Percentiles rank a stretch among this genome's conserved stretches.
phyloP scores from a whole-genome alignment of 1,139 yeast genomes.

The Geotrichum australiense region DNA sequence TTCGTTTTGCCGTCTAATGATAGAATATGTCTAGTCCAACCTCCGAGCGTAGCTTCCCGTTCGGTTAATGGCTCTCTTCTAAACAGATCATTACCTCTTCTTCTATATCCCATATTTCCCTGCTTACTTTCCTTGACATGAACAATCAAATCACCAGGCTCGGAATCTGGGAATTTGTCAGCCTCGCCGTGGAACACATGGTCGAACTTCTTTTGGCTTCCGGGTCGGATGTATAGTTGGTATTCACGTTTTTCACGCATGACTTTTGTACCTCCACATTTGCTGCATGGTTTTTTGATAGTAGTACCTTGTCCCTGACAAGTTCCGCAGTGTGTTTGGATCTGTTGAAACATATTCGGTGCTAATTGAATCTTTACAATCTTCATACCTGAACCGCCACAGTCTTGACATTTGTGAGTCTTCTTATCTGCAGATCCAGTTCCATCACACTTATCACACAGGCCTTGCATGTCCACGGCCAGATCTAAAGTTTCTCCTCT shows the following conservation, averaged over 20 bases:
- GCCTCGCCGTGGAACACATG: conserved; percentile 69
- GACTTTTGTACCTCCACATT: conserved; percentile 67
- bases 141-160: conserved; percentile 71
- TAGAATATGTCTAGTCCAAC: conserved; percentile 63
- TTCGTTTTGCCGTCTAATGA: conserved; percentile 56
- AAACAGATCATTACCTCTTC: conserved; percentile 66
- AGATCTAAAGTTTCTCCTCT: conserved; percentile 59
- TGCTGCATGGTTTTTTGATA: conserved; percentile 55
- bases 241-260: conserved; percentile 50
- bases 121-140: conserved; percentile 40
- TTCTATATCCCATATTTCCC: conserved; percentile 68
- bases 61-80: conserved; percentile 72
- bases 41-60: conserved; percentile 69
- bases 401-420: conserved; percentile 53
- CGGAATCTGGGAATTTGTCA: conserved; percentile 73
- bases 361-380: conserved; percentile 71
- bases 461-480: conserved; percentile 59
- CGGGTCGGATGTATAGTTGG: conserved; percentile 60
- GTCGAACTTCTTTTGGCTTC: conserved; percentile 54
- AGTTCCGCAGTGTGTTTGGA: conserved; percentile 68
- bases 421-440: conserved; percentile 78
- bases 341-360: conserved; percentile 83
- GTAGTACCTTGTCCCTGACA: conserved; percentile 75
- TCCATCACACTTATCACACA: conserved; percentile 74
- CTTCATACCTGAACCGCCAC: conserved; percentile 70